These are phyloP conservation scores for Quercus engelmannii DNA, from an alignment of 306 rosid genomes.

Conservation along the genomic window DNA sequence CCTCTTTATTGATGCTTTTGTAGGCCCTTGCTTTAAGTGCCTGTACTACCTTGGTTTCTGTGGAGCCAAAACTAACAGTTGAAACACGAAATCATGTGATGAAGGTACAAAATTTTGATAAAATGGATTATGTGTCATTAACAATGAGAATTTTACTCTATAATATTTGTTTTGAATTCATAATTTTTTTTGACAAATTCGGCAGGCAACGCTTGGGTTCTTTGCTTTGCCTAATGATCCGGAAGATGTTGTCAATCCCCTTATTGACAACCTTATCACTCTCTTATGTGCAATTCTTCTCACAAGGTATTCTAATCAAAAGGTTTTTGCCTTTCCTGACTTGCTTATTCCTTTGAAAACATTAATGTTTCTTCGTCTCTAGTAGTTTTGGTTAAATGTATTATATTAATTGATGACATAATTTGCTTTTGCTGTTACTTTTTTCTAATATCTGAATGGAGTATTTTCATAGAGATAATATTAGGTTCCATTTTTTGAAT, in stretches of 20 bases:
- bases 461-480: neutral
- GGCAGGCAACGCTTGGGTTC: conserved; percentile 96
- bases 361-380: neutral
- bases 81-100: conserved; percentile 88
- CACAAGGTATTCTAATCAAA: conserved; percentile 56
- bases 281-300: conserved; percentile 96
- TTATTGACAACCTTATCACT: conserved; percentile 84
- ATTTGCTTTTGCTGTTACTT: neutral
- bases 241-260: conserved; percentile 67
- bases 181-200: conserved; percentile 33
- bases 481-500: neutral
- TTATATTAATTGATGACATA: neutral
- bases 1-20: conserved; percentile 8
- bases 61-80: conserved; percentile 91
- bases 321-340: neutral
- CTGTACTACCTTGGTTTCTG: conserved; percentile 90
- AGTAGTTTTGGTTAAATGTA: neutral
- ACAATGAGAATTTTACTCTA: neutral
- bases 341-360: conserved; percentile 14
- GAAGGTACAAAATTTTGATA: conserved; percentile 53
- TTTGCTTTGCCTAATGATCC: conserved; percentile 96
- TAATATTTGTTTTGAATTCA: neutral
- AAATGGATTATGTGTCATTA: neutral
- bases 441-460: neutral
- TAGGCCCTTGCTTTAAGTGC: conserved; percentile 98